These are phyloP conservation scores for Pyronema domesticum DNA, from an alignment of 495 filamentous ascomycete species.

Conservation along the genomic window DNA sequence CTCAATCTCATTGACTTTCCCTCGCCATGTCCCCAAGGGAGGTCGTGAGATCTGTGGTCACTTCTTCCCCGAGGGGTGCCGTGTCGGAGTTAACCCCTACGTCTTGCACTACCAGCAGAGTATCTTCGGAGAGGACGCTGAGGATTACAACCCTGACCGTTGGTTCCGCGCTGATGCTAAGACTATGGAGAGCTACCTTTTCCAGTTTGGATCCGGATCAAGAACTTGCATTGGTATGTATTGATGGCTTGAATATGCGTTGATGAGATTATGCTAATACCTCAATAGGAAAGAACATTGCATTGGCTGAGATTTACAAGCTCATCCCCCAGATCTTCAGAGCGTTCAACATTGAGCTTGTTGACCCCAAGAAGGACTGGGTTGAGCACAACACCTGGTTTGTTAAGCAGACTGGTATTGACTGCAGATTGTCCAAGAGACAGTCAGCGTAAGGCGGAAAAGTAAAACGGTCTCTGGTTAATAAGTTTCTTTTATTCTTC, in stretches of 20 bases:
- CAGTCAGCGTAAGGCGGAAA: too few species aligned
- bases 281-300: conserved; percentile 44
- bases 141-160: conserved; percentile 4
- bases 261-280: background rate
- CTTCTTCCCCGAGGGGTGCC: conserved; percentile 35
- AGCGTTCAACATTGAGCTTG: conserved; percentile 38
- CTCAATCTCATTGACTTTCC: conserved; percentile 41
- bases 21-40: conserved; percentile 42
- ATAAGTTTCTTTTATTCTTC: too few species aligned
- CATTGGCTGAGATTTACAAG: conserved; percentile 63
- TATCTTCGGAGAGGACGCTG: conserved; percentile 1
- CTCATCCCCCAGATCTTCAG: conserved; percentile 54
- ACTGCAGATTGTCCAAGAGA: background rate
- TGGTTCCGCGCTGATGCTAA: background rate
- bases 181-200: background rate
- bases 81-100: conserved; percentile 44
- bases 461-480: too few species aligned
- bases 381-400: conserved; percentile 57
- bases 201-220: conserved; percentile 43
- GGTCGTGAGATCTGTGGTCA: conserved; percentile 35
- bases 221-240: conserved; percentile 38
- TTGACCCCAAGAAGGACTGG: conserved; percentile 44
- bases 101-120: conserved; percentile 26
- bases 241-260: background rate
- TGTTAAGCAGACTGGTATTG: conserved; percentile 36